These are phyloP conservation scores for Ustilago nuda DNA, from an alignment of 1,284 basidiomycete species.

Conservation along the genomic window DNA sequence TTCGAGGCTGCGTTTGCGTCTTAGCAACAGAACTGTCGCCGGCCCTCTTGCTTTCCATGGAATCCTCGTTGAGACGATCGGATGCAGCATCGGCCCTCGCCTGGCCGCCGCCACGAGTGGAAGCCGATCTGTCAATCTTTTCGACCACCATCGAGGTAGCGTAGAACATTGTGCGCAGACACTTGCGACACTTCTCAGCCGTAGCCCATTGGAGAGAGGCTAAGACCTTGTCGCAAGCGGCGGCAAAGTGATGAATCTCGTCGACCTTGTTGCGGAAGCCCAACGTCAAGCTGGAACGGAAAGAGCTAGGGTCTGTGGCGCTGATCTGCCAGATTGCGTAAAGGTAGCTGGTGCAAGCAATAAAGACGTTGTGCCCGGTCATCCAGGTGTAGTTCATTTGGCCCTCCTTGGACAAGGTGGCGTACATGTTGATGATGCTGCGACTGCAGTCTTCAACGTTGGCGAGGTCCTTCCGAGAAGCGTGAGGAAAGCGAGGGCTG, in stretches of 20 bases:
- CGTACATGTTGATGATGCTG: constrained; percentile 58
- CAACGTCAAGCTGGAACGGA: constrained; percentile 37
- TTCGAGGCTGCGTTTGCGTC: neutral
- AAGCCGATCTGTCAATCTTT: constrained; percentile 41
- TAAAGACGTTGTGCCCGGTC: constrained; percentile 53
- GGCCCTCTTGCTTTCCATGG: neutral
- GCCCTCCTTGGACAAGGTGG: constrained; percentile 46
- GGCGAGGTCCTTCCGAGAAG: constrained; percentile 45
- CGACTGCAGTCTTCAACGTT: constrained; percentile 51
- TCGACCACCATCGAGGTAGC: constrained; percentile 48
- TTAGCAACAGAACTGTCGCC: constrained; percentile 2
- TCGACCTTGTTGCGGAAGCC: constrained; percentile 49
- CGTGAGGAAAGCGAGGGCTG: constrained; percentile 49
- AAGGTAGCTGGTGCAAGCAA: constrained; percentile 46
- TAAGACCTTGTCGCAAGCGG: constrained; percentile 47
- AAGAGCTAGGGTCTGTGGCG: constrained; percentile 38
- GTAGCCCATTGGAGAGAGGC: constrained; percentile 51
- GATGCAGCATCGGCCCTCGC: neutral
- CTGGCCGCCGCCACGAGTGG: constrained; percentile 5
- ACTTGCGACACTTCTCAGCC: constrained; percentile 51
- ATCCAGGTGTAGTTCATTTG: constrained; percentile 57
- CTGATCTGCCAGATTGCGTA: constrained; percentile 54
- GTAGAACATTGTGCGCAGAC: constrained; percentile 49
- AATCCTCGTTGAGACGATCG: neutral
- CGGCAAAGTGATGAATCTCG: constrained; percentile 51